These are phyloP conservation scores for Sporothrix schenckii DNA, from an alignment of 2,329 filamentous ascomycete genomes.

Conservation along the genomic window DNA sequence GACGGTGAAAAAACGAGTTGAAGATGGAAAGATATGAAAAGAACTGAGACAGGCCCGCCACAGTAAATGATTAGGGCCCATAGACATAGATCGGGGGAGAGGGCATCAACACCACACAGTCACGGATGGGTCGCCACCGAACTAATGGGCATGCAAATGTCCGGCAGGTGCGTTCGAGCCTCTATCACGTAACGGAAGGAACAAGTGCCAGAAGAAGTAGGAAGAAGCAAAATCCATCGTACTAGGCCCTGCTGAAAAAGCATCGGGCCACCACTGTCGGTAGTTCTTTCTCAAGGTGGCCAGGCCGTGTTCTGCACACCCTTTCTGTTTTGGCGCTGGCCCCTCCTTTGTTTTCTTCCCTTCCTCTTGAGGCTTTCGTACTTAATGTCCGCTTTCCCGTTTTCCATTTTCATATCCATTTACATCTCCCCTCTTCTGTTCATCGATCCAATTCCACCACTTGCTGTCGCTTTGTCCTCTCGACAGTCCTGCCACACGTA, in stretches of 20 bases:
- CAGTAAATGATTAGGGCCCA: background rate
- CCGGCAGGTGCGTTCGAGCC: background rate
- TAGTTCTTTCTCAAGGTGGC: background rate
- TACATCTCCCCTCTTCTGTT: background rate
- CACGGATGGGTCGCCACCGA: slow-evolving; percentile 24
- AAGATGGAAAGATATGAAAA: background rate
- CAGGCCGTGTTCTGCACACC: slow-evolving; percentile 3
- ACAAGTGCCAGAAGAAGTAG: slow-evolving; percentile 3
- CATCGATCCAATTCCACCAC: background rate
- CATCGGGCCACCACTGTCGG: background rate
- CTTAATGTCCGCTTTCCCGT: slow-evolving; percentile 12
- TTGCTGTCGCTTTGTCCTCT: background rate
- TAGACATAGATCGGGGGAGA: background rate
- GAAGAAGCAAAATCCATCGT: background rate
- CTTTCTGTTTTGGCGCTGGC: background rate
- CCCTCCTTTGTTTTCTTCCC: background rate
- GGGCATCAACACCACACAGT: background rate
- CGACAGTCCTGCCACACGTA: background rate
- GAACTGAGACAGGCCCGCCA: background rate
- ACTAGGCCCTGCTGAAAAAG: background rate
- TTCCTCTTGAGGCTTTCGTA: background rate
- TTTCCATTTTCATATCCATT: background rate
- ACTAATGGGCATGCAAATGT: background rate
- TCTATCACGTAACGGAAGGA: slow-evolving; percentile 9
- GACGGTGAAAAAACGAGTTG: background rate